Evolutionary conservation across 495 filamentous ascomycete genomes (phyloP).

Genomic region (Neurospora sp.): DNA sequence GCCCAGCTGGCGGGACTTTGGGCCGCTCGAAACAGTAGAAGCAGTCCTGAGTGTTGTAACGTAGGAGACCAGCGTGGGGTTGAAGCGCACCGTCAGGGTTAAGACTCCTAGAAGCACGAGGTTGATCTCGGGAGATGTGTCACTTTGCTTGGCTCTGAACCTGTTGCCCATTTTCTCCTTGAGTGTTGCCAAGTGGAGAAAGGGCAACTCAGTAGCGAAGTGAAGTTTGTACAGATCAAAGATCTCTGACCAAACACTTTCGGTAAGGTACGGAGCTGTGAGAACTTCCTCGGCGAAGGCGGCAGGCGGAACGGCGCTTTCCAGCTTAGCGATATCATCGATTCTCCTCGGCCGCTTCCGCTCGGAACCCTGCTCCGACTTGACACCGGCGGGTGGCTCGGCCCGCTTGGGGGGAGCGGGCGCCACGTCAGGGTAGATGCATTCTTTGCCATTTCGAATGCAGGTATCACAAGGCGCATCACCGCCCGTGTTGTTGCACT

Average conservation of each 20-base stretch:
- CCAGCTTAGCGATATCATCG: constrained; percentile 34
- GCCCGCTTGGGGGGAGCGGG: constrained; percentile 46
- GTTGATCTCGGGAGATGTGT: constrained; percentile 41
- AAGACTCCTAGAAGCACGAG: constrained; percentile 68
- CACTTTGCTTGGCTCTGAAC: constrained; percentile 30
- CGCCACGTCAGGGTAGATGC: constrained; percentile 59
- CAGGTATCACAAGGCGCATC: constrained; percentile 65
- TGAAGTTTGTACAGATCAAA: constrained; percentile 77
- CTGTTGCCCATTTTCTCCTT: constrained; percentile 42
- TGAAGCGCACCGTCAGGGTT: constrained; percentile 70
- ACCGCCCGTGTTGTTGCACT: constrained; percentile 64
- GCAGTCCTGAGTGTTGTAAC: constrained; percentile 35
- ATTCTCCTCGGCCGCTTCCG: constrained; percentile 52
- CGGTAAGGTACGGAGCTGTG: constrained; percentile 48
- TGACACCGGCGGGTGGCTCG: constrained; percentile 39
- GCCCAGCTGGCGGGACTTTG: constrained; percentile 24
- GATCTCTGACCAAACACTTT: constrained; percentile 58
- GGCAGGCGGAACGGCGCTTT: constrained; percentile 21
- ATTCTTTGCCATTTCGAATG: constrained; percentile 64
- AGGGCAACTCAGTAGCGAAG: constrained; percentile 73
- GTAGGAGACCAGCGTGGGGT: constrained; percentile 57
- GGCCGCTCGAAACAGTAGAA: constrained; percentile 14
- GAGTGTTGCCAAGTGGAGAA: constrained; percentile 71
- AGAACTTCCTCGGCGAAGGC: constrained; percentile 38
- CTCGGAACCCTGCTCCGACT: constrained; percentile 50